Percentiles rank a stretch among this genome's conserved stretches.
Evolutionary conservation across 805 yeast species (phyloP).

Genomic region (Kuraishia capsulata): DNA sequence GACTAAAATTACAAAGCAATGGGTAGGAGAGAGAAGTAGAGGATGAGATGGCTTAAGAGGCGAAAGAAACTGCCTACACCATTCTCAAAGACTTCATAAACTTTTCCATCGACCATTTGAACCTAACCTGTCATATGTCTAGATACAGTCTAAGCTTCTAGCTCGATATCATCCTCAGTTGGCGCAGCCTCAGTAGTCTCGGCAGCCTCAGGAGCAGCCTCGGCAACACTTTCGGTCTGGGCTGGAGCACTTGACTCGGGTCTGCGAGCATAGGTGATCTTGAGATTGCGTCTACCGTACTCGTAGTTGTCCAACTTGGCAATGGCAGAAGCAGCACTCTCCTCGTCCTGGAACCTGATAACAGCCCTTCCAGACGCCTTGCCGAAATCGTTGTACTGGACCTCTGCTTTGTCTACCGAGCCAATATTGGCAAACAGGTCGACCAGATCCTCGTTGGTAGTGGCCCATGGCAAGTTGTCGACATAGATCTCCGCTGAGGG

Average conservation of each 20-base stretch:
- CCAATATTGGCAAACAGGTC: conserved; percentile 86
- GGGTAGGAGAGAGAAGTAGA: no score
- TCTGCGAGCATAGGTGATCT: conserved; percentile 52
- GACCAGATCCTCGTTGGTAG: conserved; percentile 74
- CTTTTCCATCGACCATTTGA: no score
- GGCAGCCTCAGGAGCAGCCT: background rate
- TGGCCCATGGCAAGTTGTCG: conserved; percentile 78
- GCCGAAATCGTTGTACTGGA: conserved; percentile 53
- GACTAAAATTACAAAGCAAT: no score
- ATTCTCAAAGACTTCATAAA: no score
- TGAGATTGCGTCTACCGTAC: conserved; percentile 75
- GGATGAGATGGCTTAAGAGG: no score
- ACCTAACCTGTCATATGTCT: no score
- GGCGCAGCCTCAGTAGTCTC: background rate
- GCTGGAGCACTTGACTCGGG: background rate
- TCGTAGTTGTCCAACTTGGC: conserved; percentile 66
- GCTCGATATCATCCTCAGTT: no score
- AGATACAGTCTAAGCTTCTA: no score
- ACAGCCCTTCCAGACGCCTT: conserved; percentile 81
- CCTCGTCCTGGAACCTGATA: conserved; percentile 59
- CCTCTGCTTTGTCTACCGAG: conserved; percentile 63
- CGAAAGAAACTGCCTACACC: no score
- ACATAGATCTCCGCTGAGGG: conserved; percentile 58
- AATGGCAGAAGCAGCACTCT: conserved; percentile 68
- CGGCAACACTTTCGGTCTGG: background rate